phyloP scores from a whole-genome alignment of 768 basidiomycete genomes.

The Pleurotus pulmonarius region DNA sequence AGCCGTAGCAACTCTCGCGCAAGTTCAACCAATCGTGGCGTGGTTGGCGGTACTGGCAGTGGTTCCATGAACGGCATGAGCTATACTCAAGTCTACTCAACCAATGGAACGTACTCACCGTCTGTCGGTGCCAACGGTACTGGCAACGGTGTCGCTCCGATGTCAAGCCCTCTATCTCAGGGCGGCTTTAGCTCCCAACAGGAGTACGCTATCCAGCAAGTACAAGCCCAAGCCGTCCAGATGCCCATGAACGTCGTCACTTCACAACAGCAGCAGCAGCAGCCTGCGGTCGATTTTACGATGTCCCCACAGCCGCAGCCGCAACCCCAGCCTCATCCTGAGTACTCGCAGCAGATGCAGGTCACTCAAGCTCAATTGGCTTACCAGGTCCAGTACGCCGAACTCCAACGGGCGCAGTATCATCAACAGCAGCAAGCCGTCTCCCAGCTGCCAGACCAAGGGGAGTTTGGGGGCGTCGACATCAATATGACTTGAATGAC shows the following conservation, averaged over 20 bases:
- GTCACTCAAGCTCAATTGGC: slow-evolving; percentile 16
- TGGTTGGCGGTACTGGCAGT: not conserved
- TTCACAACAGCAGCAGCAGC: slow-evolving; percentile 10
- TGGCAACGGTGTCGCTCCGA: not conserved
- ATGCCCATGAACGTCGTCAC: slow-evolving; percentile 26
- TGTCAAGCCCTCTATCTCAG: slow-evolving; percentile 3
- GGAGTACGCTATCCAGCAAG: slow-evolving; percentile 13
- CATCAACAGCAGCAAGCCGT: slow-evolving; percentile 14
- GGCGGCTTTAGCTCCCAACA: slow-evolving; percentile 4
- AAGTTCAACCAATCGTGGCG: slow-evolving; percentile 9
- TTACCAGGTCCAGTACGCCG: slow-evolving; percentile 21
- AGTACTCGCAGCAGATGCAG: slow-evolving; percentile 30
- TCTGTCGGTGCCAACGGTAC: not conserved
- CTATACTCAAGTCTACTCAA: not conserved
- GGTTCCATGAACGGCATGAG: not conserved
- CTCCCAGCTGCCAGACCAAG: not conserved
- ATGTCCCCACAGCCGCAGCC: slow-evolving; percentile 5
- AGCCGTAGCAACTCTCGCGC: slow-evolving; percentile 7
- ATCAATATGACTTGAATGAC: slow-evolving; percentile 1
- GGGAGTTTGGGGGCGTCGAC: slow-evolving; percentile 8
- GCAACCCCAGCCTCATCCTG: slow-evolving; percentile 3
- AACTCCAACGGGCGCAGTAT: slow-evolving; percentile 18
- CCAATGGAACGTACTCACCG: not conserved
- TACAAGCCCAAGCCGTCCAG: slow-evolving; percentile 27
- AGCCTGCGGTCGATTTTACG: not conserved